Evolutionary conservation across 805 yeast genomes (phyloP), one percentile per base, ranked within the genome.

Genomic region (Lachancea sp.): DNA sequence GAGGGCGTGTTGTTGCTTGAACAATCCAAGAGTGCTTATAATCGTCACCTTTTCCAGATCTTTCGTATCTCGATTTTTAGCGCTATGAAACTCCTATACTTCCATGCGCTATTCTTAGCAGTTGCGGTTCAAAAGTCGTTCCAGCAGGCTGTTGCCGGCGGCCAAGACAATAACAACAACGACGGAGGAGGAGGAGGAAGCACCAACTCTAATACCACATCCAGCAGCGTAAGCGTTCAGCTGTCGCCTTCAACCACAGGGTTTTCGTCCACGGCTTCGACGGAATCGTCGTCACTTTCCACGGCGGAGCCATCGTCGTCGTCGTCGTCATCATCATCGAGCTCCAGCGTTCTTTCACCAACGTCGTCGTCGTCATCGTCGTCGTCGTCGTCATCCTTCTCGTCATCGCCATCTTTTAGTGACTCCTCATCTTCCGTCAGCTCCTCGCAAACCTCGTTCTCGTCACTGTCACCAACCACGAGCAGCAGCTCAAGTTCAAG

Each of bases 61-160:
- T 15, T 32, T 19, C 11, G 16, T 5, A 11, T 16, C 7, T 18
- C 17, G 9, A 5, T 15, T 32, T 11, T 19, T 11, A 5, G 35
- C 19, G 19, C 31, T 13, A 36, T 26, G 31, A 26, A 18, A 25
- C 39, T 15, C 11, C 25, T 35, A 4, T 9, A 18, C 15, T 20
- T 25, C 17, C 22, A 36, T 5, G n/a, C 42, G 38, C 49, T 47
- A 47, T 47, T 47, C 37, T 47, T 47, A 39, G 49, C 46, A 26
- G 42, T 38, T 17, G 37, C 25, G 35, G 25, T 42, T 29, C 44
- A 33, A 32, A 29, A 35, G 26, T 41, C 49, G 31, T 15, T 41
- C 9, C 45, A 46, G 30, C 49, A 46, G 29, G 44, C 33, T 29
- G 20, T 19, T 12, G 42, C n/a, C n/a, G n/a, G 31, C 22, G 43